Base-by-base conservation (phyloP, 169 alveolate genomes). In the Plasmodium cynomolgi region DNA sequence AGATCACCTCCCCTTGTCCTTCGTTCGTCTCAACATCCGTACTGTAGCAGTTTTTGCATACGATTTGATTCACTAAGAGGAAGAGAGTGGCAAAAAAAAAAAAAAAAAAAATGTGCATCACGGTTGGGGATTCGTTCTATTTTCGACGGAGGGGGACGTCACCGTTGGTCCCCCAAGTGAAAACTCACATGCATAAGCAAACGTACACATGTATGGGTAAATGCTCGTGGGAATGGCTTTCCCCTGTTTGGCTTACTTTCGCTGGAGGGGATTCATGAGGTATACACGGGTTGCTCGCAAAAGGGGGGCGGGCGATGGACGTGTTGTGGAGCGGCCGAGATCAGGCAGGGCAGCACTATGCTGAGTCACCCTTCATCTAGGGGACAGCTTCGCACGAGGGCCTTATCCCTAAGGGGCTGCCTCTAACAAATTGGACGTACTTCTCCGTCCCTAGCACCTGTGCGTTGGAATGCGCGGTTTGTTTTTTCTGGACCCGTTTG, bases 1-100 rank as follows among this genome's bases (percentile, higher is more conserved):
- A 97, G 90, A 97, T 95, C 58, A 97, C 96, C 95, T 97, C 98
- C 72, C 98, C 98, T 94, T 95, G 97, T 62, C 96, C 97, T 74
- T 96, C 97, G 83, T 91, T 91, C 13, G 92, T 81, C 75, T 91
- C 95, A 8, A 91, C 58, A 44, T 91, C 95, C 34, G 94, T 54
- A 44, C 96, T 93, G 79, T 23, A 15, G 26, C 94, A 83, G 34
- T 85, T 84, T 54, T 82, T 58, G 26, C 96, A 93, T 68, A 81
- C 84, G 29, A 20, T 17, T 29, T 74, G 93, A 81, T 68, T 93
- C 93, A 91, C 92, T 91, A 26, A 15, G 71, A 47, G 58, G 13
- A n/a, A 50, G n/a, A 56, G 7, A 33, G 11, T 15, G 3, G 68
- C 3, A 31, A 2, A 3, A 13, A 8, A 85, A 85, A 9, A 85